Percentiles rank a stretch among this genome's conserved stretches.
phyloP scores from a whole-genome alignment of 225 moss, liverwort and hornwort species.

The Thuidium tamariscinum region DNA sequence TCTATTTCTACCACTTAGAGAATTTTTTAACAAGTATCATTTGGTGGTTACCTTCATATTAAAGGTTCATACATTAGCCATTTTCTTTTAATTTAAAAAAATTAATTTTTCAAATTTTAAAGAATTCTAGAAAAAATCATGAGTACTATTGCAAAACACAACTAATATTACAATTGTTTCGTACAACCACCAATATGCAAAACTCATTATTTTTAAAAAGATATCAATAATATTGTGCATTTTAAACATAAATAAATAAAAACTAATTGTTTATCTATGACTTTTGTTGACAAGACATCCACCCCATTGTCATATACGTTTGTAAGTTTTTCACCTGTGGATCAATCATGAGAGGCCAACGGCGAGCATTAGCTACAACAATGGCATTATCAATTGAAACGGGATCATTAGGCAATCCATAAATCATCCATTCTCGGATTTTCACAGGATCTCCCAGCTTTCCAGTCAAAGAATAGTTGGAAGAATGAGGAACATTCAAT shows the following conservation, averaged over 20 bases:
- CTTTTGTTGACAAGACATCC: background rate
- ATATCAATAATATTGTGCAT: no score
- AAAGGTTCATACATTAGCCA: no score
- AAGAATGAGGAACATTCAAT: slow-evolving; percentile 57
- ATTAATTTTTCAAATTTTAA: no score
- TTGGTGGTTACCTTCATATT: no score
- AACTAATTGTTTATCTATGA: background rate
- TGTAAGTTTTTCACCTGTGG: slow-evolving; percentile 40
- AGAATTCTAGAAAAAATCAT: no score
- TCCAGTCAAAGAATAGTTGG: slow-evolving; percentile 37
- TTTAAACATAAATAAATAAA: background rate
- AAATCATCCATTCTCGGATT: slow-evolving; percentile 87
- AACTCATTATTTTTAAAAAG: background rate
- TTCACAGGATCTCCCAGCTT: slow-evolving; percentile 68
- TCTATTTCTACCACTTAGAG: no score
- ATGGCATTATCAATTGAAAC: slow-evolving; percentile 92
- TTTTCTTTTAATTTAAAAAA: no score
- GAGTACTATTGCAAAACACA: no score
- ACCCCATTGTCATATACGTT: background rate
- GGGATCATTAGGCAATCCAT: slow-evolving; percentile 78
- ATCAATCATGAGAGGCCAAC: slow-evolving; percentile 97
- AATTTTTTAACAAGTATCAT: no score
- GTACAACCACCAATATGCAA: no score
- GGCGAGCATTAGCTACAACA: slow-evolving; percentile 70
- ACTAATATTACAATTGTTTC: no score